Conservation (phyloP, 2,329 filamentous ascomycete genomes). For the Curvularia verruculosa region DNA sequence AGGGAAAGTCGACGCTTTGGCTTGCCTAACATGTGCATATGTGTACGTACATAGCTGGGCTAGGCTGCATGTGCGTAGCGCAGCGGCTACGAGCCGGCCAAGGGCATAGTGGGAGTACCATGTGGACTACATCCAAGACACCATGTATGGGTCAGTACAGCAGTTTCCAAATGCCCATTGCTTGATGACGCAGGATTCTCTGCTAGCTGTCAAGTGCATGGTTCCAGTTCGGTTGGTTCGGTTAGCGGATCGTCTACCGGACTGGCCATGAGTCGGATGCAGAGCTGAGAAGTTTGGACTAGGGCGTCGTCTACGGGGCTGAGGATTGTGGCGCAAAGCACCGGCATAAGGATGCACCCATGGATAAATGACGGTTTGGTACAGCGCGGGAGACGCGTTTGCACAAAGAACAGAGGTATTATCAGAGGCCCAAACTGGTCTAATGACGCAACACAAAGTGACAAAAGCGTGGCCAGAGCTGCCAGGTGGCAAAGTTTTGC, state of each 20-base stretch:
- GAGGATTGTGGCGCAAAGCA: background rate
- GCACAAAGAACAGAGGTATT: background rate
- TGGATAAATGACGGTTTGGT: background rate
- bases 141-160: background rate
- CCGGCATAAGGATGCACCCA: background rate
- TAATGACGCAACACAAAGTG: background rate
- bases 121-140: background rate
- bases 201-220: background rate
- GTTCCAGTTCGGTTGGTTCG: background rate
- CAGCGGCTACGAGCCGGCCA: background rate
- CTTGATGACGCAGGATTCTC: background rate
- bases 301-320: background rate
- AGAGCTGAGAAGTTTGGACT: background rate
- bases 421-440: background rate
- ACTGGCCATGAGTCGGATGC: background rate
- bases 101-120: background rate
- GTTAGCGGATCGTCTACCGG: background rate
- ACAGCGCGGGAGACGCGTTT: background rate
- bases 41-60: background rate
- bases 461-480: background rate
- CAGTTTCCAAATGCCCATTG: background rate
- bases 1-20: background rate
- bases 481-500: background rate
- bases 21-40: background rate
- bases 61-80: background rate